Percentiles rank a stretch among this genome's conserved stretches.
Conservation (phyloP, 768 basidiomycete genomes). For the Boletus vermiculosoides region DNA sequence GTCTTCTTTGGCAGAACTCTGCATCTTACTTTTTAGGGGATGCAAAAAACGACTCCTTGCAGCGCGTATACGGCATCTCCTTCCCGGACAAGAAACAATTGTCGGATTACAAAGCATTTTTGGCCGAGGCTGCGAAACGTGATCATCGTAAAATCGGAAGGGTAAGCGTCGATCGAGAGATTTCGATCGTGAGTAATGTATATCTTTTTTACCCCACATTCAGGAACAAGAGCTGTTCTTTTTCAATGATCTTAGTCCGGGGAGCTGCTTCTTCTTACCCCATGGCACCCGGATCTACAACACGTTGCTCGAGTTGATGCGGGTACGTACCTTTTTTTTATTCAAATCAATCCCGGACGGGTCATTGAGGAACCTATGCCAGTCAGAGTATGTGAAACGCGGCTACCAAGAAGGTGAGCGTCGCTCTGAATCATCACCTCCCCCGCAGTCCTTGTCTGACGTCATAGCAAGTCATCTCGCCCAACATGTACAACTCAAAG, state of each 20-base stretch:
- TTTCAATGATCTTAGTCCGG: slow-evolving; percentile 96
- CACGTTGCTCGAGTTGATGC: slow-evolving; percentile 84
- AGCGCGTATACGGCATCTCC: slow-evolving; percentile 96
- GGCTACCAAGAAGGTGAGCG: slow-evolving; percentile 86
- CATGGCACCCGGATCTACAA: slow-evolving; percentile 98
- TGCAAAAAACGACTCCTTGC: slow-evolving; percentile 87
- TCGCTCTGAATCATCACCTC: background rate
- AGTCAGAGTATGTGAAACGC: slow-evolving; percentile 93
- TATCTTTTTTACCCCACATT: slow-evolving; percentile 4
- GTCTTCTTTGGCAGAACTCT: slow-evolving; percentile 65
- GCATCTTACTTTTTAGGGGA: slow-evolving; percentile 98
- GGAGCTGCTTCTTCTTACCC: slow-evolving; percentile 94
- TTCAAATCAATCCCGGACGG: slow-evolving; percentile 1
- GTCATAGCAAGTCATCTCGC: slow-evolving; percentile 75
- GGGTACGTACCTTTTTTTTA: slow-evolving; percentile 50
- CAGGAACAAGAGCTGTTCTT: slow-evolving; percentile 97
- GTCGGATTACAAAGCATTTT: slow-evolving; percentile 90
- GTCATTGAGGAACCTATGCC: slow-evolving; percentile 4
- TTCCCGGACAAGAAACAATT: slow-evolving; percentile 98
- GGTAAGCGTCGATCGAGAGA: slow-evolving; percentile 34
- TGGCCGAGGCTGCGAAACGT: slow-evolving; percentile 96
- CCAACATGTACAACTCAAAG: slow-evolving; percentile 95
- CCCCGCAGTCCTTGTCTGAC: slow-evolving; percentile 7
- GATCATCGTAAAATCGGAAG: slow-evolving; percentile 97
- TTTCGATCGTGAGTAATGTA: background rate